Base-by-base conservation (phyloP, 164 flowering plant genomes). In the Cinnamomum micranthum region DNA sequence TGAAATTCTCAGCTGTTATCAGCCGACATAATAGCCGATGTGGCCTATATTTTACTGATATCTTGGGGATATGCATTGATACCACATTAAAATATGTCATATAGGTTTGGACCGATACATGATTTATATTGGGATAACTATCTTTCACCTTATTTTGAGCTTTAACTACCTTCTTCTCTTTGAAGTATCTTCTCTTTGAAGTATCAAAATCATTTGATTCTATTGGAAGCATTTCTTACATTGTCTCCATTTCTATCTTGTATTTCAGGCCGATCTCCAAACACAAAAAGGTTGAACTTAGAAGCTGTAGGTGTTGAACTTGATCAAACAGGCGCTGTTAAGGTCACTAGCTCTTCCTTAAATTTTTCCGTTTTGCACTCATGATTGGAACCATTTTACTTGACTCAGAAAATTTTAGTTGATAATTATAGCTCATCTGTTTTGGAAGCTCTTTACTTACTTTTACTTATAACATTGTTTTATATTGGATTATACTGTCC, bases 271-370 rank as follows among this genome's bases (percentile, higher is more conserved):
- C 88, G 98, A 69, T 65, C 75, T 72, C 97, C 99, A 47, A 95
- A 93, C 76, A 81, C 99, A 51, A 93, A 90, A 83, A 88, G 98
- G 79, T 82, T 95, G 84, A 95, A 93, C 82, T 82, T 95, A 84
- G 85, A 87, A 76, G 87, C 93, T 71, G 97, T 88, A 6, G 99
- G 98, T 65, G 97, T 95, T 52, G 90, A 92, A 76, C 83, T 92
- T 82, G 99, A 93, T 77, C 55, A 73, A 1, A 22, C 60, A n/a
- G 97, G 98, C 81, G 97, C 99, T 74, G 86, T 95, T 69, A 91
- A 92, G 98, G 99, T 93, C 10, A 69, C 73, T 67, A 19, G 20
- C 27, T 76, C 72, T 72, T 67, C 64, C 20, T 60, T 19, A 65
- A 25, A 15, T 73, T 75, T 35, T 12, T 52, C 25, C 24, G 72